Conservation (phyloP, 805 yeast species). For the Wickerhamomyces tratensis region DNA sequence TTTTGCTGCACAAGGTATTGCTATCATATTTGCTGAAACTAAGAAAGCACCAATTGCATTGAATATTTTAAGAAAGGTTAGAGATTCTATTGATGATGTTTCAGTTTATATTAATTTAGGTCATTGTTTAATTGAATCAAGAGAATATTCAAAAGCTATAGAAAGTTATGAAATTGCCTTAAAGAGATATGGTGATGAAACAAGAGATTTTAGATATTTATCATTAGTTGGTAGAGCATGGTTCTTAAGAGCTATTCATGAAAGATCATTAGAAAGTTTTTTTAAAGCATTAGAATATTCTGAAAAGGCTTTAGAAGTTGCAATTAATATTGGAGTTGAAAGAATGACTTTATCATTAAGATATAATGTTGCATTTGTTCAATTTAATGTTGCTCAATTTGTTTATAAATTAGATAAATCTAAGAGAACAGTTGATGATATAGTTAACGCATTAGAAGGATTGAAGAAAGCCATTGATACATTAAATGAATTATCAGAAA, state of each 20-base stretch:
- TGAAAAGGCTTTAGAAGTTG: constrained; percentile 39
- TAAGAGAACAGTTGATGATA: constrained; percentile 53
- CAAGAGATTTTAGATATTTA: constrained; percentile 54
- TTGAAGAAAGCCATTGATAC: constrained; percentile 52
- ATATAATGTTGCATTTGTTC: constrained; percentile 77
- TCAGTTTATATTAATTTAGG: constrained; percentile 81
- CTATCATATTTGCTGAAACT: constrained; percentile 84
- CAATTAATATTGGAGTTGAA: constrained; percentile 19
- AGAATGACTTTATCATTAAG: constrained; percentile 37
- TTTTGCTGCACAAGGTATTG: constrained; percentile 97
- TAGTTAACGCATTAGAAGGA: constrained; percentile 45
- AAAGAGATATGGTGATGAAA: constrained; percentile 46
- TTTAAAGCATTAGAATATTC: constrained; percentile 55
- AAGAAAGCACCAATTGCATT: constrained; percentile 67
- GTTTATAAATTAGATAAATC: constrained; percentile 50
- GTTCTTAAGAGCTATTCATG: constrained; percentile 68
- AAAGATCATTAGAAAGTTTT: constrained; percentile 52
- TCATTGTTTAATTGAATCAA: constrained; percentile 75
- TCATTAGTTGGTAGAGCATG: constrained; percentile 82
- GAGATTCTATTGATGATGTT: constrained; percentile 82
- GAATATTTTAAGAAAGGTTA: constrained; percentile 77
- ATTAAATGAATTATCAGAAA: constrained; percentile 51
- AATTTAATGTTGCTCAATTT: constrained; percentile 81
- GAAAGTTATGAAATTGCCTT: constrained; percentile 83
- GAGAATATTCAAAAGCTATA: constrained; percentile 76